Evolutionary conservation across 2,329 filamentous ascomycete genomes (phyloP).

Genomic region (Neobulgaria alba): DNA sequence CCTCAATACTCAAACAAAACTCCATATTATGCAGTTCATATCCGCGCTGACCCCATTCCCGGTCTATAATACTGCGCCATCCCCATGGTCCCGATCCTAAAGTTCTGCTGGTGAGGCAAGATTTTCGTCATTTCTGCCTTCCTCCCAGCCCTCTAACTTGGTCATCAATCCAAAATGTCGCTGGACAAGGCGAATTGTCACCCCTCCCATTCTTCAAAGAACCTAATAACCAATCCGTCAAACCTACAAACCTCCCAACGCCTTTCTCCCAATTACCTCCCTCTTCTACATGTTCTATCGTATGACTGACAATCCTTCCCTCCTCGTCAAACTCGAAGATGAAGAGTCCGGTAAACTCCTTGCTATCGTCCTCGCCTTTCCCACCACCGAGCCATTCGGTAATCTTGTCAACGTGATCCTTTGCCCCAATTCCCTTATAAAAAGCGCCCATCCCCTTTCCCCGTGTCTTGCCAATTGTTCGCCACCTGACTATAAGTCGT

Average conservation of each 20-base stretch:
- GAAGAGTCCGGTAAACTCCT: conserved; percentile 85
- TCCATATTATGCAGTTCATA: too few species aligned
- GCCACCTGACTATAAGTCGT: conserved; percentile 87
- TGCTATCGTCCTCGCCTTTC: conserved; percentile 49
- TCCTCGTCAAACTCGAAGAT: conserved; percentile 91
- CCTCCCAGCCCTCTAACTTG: neutral
- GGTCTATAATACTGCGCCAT: too few species aligned
- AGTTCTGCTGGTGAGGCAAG: too few species aligned
- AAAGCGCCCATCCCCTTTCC: conserved; percentile 33
- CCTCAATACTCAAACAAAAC: too few species aligned
- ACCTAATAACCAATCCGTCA: conserved; percentile 92
- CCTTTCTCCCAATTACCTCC: conserved; percentile 74
- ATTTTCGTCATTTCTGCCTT: too few species aligned
- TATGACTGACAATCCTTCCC: conserved; percentile 77
- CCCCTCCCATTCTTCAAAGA: conserved; percentile 48
- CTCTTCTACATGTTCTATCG: conserved; percentile 87
- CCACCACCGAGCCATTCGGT: conserved; percentile 37
- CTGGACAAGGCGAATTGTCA: conserved; percentile 25
- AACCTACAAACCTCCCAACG: conserved; percentile 73
- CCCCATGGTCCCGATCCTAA: too few species aligned
- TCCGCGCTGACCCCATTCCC: too few species aligned
- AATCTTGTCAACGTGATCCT: conserved; percentile 45
- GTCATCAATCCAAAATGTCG: conserved; percentile 17
- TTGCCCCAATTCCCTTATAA: conserved; percentile 33
- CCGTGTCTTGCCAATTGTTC: conserved; percentile 50